Conservation (phyloP, 306 rosid species). For the Fragaria vesca region DNA sequence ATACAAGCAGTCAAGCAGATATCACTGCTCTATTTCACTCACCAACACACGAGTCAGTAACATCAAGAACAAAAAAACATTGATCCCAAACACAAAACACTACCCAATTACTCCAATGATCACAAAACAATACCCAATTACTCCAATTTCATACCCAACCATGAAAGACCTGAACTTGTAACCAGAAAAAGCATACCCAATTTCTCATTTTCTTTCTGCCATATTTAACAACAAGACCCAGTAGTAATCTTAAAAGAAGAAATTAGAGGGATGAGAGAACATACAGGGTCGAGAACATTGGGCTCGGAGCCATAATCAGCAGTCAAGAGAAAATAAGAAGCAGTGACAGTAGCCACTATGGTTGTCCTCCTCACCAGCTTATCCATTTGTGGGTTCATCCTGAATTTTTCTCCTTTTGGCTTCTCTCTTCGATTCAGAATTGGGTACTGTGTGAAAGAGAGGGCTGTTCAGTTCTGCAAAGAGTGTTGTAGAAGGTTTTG, state of each 20-base stretch:
- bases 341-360: constrained; percentile 63
- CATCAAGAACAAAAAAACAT: constrained; percentile 7
- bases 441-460: neutral
- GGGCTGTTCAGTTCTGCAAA: neutral
- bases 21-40: neutral
- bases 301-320: constrained; percentile 85
- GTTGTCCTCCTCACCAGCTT: constrained; percentile 70
- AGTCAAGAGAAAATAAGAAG: constrained; percentile 88
- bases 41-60: neutral
- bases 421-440: neutral
- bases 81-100: neutral
- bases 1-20: neutral
- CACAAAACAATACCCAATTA: neutral
- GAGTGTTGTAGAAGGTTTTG: neutral
- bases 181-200: neutral
- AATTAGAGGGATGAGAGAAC: neutral
- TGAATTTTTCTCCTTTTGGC: neutral
- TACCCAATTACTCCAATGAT: neutral
- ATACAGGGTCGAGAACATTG: constrained; percentile 84
- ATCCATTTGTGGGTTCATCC: constrained; percentile 54
- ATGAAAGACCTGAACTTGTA: neutral
- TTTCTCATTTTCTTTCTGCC: neutral
- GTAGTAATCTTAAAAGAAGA: neutral
- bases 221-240: neutral
- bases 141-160: neutral